These are phyloP conservation scores for Tricholoma terreum DNA, from an alignment of 768 basidiomycete species.

Conservation along the genomic window DNA sequence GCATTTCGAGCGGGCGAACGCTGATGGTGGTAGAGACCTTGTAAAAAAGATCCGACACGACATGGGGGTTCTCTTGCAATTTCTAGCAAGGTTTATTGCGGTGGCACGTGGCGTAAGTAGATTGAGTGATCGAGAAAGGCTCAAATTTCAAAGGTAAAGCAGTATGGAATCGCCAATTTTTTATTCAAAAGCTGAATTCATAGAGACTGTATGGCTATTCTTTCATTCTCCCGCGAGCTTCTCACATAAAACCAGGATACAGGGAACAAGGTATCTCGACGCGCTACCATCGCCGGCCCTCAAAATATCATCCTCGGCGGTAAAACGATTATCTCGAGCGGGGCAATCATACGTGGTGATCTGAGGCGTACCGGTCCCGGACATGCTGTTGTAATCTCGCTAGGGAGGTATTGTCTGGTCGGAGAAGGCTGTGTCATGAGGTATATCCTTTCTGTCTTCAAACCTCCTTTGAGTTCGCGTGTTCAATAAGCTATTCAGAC, in stretches of 20 bases:
- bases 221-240: background rate
- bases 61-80: constrained; percentile 8
- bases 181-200: constrained; percentile 81
- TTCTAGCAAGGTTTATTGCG: background rate
- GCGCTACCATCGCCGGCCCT: constrained; percentile 88
- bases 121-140: too few relatives aligned
- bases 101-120: background rate
- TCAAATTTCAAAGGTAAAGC: too few relatives aligned
- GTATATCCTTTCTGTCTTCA: constrained; percentile 31
- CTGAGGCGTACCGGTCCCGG: constrained; percentile 85
- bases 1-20: background rate
- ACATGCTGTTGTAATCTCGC: constrained; percentile 89
- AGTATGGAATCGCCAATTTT: constrained; percentile 73
- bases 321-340: constrained; percentile 91
- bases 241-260: constrained; percentile 61
- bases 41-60: constrained; percentile 9
- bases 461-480: background rate
- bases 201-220: constrained; percentile 66
- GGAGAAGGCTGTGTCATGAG: constrained; percentile 89
- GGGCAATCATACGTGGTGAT: constrained; percentile 92
- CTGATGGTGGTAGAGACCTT: background rate
- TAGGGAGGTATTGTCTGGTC: constrained; percentile 90
- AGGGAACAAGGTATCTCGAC: constrained; percentile 92
- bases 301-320: constrained; percentile 97
- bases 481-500: constrained; percentile 38